Evolutionary conservation across 2,329 filamentous ascomycete genomes (phyloP).

Genomic region (Byssothecium circinans): DNA sequence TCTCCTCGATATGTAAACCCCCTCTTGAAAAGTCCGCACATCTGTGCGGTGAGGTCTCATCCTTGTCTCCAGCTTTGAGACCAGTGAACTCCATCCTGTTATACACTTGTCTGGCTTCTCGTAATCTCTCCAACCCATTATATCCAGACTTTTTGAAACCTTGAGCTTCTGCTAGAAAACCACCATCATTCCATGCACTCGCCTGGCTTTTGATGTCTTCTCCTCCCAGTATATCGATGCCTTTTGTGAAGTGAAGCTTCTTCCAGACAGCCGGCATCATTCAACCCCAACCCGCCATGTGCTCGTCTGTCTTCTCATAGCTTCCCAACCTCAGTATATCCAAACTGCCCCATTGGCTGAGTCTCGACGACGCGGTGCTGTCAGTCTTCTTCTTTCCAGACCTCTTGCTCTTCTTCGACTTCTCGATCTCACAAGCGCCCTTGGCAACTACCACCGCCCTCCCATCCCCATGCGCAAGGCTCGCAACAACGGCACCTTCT

Average conservation of each 20-base stretch:
- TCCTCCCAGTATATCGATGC: slow-evolving; percentile 28
- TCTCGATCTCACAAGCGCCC: slow-evolving; percentile 3
- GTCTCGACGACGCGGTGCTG: slow-evolving; percentile 12
- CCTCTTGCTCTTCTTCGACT: not conserved
- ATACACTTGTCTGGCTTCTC: too few relatives aligned
- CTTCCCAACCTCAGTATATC: slow-evolving; percentile 25
- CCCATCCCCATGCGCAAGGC: slow-evolving; percentile 28
- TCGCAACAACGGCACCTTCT: slow-evolving; percentile 17
- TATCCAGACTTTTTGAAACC: too few relatives aligned
- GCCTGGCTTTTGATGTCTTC: not conserved
- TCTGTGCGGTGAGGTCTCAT: too few relatives aligned
- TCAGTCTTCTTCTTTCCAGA: too few relatives aligned
- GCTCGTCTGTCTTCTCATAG: not conserved
- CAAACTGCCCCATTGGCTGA: slow-evolving; percentile 26
- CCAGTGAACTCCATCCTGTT: too few relatives aligned
- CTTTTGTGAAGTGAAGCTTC: too few relatives aligned
- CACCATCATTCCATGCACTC: not conserved
- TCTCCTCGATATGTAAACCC: too few relatives aligned
- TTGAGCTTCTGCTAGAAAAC: too few relatives aligned
- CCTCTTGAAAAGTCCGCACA: too few relatives aligned
- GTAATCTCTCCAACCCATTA: too few relatives aligned
- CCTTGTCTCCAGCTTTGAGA: too few relatives aligned
- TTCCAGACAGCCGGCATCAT: too few relatives aligned
- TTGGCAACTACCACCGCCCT: slow-evolving; percentile 26
- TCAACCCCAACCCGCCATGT: not conserved